Evolutionary conservation across 2,329 filamentous ascomycete genomes (phyloP), one percentile per base, ranked within the genome.

Genomic region (Paracoccidioides brasiliensis): DNA sequence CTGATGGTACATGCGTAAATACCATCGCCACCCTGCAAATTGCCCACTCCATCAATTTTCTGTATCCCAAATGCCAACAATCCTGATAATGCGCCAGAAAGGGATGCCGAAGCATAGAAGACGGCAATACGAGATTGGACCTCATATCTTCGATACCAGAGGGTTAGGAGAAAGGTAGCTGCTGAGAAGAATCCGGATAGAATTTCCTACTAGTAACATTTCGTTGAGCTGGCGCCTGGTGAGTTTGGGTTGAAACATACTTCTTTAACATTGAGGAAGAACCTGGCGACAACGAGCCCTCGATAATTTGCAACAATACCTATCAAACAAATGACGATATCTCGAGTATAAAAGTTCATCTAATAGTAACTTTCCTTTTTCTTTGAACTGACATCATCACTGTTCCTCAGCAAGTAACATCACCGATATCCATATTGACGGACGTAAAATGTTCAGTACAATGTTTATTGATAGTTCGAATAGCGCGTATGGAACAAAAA

Each of bases 301-400:
- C 64, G 62, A 53, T 74, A 79, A 62, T 71, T 76, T 9, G 72
- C 61, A n/a, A 81, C 76, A 9, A 77, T 62, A n/a, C 79, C 80
- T 67, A 78, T 76, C 32, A 72, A 64, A 0, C 70, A 73, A 43
- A 10, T 22, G 28, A 46, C 4, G 30, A 32, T 12, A 33, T 33
- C n/a, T 5, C 7, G 12, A 38, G 37, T 33, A 50, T 15, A 12
- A 9, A 50, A 8, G 8, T 43, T 45, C 38, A 28, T 12, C 5
- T 38, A 8, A 38, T 14, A n/a, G 32, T 14, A 46, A 22, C 4
- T 3, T 46, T 43, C 38, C 22, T 38, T 52, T n/a, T 1, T 38
- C 35, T 5, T n/a, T n/a, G 42, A 5, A 46, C 50, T 54, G 45
- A 57, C 56, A 60, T 64, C 55, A 62, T 64, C n/a, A 65, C 61